Percentiles rank a stretch among this genome's conserved stretches.
These are phyloP conservation scores for Cucumis hystrix DNA, from an alignment of 306 rosid genomes.

Conservation along the genomic window DNA sequence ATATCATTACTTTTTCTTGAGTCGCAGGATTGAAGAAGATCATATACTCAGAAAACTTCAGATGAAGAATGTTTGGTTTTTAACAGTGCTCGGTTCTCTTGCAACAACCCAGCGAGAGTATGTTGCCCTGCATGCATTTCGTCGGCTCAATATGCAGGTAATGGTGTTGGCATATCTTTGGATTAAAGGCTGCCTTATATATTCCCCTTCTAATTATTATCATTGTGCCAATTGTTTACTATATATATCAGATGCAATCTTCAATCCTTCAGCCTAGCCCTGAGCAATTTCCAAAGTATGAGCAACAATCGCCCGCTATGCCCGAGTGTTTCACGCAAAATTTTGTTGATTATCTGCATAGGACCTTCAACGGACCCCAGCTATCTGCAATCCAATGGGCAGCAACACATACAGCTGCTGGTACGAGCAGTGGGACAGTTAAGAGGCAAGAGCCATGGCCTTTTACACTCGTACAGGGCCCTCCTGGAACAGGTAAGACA, in stretches of 20 bases:
- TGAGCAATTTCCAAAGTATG: slow-evolving; percentile 91
- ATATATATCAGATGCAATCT: slow-evolving; percentile 68
- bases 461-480: slow-evolving; percentile 97
- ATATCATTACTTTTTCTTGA: not conserved
- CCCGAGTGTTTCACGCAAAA: slow-evolving; percentile 92
- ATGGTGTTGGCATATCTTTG: not conserved
- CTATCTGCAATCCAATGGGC: slow-evolving; percentile 97
- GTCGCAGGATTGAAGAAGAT: slow-evolving; percentile 58
- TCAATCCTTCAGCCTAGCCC: slow-evolving; percentile 96
- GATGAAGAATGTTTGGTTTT: slow-evolving; percentile 66
- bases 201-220: slow-evolving; percentile 1
- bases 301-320: slow-evolving; percentile 87
- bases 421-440: slow-evolving; percentile 66
- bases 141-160: slow-evolving; percentile 90
- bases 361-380: slow-evolving; percentile 92
- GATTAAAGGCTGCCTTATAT: not conserved
- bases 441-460: slow-evolving; percentile 99
- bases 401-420: slow-evolving; percentile 96
- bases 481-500: slow-evolving; percentile 99
- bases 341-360: slow-evolving; percentile 68
- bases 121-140: slow-evolving; percentile 92
- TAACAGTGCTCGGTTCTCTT: slow-evolving; percentile 92
- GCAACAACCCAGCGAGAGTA: slow-evolving; percentile 98
- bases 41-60: slow-evolving; percentile 75
- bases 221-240: slow-evolving; percentile 5